Base-by-base conservation (phyloP, 2,329 filamentous ascomycete species). In the Verticillium nubilum region DNA sequence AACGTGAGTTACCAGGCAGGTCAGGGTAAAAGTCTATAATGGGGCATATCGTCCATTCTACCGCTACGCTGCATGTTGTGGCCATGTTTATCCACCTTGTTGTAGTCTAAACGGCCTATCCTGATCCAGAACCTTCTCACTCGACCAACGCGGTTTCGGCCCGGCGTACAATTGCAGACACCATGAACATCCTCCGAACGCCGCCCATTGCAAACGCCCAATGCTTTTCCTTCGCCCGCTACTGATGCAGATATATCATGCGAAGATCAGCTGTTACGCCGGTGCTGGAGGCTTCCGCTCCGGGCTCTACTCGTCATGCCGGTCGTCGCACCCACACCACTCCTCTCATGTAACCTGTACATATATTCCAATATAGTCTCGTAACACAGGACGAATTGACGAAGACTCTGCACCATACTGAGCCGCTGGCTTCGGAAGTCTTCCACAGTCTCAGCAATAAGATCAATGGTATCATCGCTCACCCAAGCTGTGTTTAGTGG, bases 321-420 rank as follows among this genome's bases (percentile, higher is more conserved):
- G 61, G 33, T 67, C 56, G 29, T 74, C 17, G 35, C 17, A 4
- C 54, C 61, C 10, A 59, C 52, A 4, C 60, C 62, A 1, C 59
- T 62, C 12, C 62, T 63, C 52, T 79, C 79, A 58, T 84, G 77
- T 42, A 79, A 67, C 63, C 82, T 74, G 66, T 74, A 76, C 28
- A 95, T 74, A 92, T 94, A 99, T 74, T 98, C 94, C 58, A 96
- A 77, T 6, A 98, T 83, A 47, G 91, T 96, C 77, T 99, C 95
- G 73, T 99, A 99, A 73, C 95, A 99, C 33, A 99, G 85, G 56
- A 97, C 94, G 75, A 90, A 98, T 72, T 99, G 95, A 62, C 91
- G 82, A 60, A 98, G 77, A 68, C 90, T 97, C 74, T 98, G 95
- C 52, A 99, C 94, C 93, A 98, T 99, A 74, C 92, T 97, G 23